Base-by-base conservation (phyloP, 306 rosid species). In the Begonia loranthoides region DNA sequence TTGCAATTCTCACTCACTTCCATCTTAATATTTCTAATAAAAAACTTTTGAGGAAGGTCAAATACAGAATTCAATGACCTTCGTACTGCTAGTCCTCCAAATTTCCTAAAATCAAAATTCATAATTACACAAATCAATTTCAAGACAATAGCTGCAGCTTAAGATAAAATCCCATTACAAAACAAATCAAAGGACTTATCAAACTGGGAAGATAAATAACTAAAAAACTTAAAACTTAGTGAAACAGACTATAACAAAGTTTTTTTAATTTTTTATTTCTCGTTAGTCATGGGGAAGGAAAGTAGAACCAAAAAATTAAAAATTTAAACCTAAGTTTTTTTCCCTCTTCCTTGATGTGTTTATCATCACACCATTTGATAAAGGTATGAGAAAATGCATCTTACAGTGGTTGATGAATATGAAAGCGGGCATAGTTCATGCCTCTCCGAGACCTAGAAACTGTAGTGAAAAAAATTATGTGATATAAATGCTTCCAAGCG, bases 91-190 rank as follows among this genome's bases (percentile, higher is more conserved):
- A 48, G 17, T 8, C 12, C 64, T 49, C 73, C 70, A 59, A 65
- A 66, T 38, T 54, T 66, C 70, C 70, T 70, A 49, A 38, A 54
- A 50, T 61, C 38, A 56, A 60, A 50, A 16, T 56, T 3, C 3
- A 48, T 10, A 11, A 51, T 45, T n/a, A 13, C 9, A 45, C 38
- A 17, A 57, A 51, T 9, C 48, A 57, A 40, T 43, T n/a, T 41
- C 11, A 12, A 10, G 47, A 4, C 47, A 43, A 11, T 43, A 7
- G 6, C 45, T 12, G 45, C 45, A 41, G 10, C 13, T 12, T 41
- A 41, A 41, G 45, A 43, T 43, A 43, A 3, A 43, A n/a, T 6
- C 6, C 10, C 12, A 9, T 9, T n/a, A 1, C 14, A 3, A 43
- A 43, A 43, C 47, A 43, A 43, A 43, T 12, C 47, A 43, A n/a